phyloP scores from a whole-genome alignment of 1,284 basidiomycete species.

The Apiotrichum montevideense region DNA sequence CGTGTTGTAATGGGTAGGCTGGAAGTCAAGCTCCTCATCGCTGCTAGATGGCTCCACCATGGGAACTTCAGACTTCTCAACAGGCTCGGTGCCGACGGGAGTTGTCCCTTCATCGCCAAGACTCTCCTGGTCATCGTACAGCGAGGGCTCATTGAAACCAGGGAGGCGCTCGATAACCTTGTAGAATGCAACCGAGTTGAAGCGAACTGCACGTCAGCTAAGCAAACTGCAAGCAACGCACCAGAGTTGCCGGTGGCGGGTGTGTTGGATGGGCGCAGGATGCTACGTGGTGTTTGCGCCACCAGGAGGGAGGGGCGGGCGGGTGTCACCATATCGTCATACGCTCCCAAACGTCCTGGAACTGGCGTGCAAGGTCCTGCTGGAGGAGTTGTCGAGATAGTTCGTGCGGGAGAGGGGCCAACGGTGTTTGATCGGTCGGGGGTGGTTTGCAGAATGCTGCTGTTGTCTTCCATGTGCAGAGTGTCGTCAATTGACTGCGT shows the following conservation, averaged over 20 bases:
- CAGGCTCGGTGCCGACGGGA: not conserved
- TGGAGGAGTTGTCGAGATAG: not conserved
- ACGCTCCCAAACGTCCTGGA: not conserved
- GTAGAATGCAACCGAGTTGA: conserved; percentile 2
- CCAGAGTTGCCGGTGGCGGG: conserved; percentile 5
- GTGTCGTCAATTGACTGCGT: not conserved
- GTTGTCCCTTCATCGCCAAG: not conserved
- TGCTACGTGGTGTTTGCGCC: conserved; percentile 1
- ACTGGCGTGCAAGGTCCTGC: not conserved
- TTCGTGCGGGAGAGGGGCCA: not conserved
- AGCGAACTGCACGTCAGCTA: conserved; percentile 1
- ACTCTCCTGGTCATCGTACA: not conserved
- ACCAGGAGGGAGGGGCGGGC: not conserved
- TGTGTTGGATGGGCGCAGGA: not conserved
- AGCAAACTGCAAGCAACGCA: not conserved
- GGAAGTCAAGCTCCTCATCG: conserved; percentile 3
- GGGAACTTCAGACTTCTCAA: conserved; percentile 1
- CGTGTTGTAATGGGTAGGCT: not conserved
- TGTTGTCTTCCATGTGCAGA: not conserved
- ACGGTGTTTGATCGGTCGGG: not conserved
- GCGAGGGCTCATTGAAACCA: conserved; percentile 1
- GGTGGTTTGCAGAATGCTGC: not conserved
- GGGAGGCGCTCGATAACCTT: conserved; percentile 11
- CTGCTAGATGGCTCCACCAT: not conserved
- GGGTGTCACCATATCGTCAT: not conserved